Conservation (phyloP, 2,329 filamentous ascomycete genomes). For the Epichloe baconii region DNA sequence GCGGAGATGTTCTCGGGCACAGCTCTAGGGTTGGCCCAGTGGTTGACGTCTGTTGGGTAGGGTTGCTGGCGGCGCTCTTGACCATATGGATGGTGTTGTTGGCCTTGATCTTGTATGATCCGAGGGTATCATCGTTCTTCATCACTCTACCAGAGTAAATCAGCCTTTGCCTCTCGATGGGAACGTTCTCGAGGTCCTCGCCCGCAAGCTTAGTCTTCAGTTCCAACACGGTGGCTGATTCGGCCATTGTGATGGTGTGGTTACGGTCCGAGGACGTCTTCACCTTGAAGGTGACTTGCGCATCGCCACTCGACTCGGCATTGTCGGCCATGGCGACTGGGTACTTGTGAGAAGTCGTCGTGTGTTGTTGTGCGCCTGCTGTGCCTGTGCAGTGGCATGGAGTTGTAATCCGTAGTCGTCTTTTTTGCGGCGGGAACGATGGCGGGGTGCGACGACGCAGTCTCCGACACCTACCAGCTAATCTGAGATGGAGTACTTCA, state of each 20-base stretch:
- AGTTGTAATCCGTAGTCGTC: background rate
- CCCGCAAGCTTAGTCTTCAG: constrained; percentile 81
- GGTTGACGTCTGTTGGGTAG: constrained; percentile 29
- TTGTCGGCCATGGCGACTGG: constrained; percentile 49
- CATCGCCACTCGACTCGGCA: constrained; percentile 46
- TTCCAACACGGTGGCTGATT: constrained; percentile 65
- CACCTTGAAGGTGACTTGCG: constrained; percentile 87
- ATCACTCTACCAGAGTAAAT: constrained; percentile 97
- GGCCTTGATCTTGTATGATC: constrained; percentile 85
- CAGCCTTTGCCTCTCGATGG: constrained; percentile 77
- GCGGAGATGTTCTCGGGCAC: constrained; percentile 66
- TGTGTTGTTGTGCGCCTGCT: background rate
- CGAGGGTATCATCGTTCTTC: constrained; percentile 82
- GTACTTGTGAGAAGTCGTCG: background rate
- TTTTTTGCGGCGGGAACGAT: background rate
- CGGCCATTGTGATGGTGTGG: constrained; percentile 68
- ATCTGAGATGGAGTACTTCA: background rate
- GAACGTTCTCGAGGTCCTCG: constrained; percentile 72
- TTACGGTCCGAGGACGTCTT: constrained; percentile 90
- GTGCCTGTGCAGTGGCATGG: background rate
- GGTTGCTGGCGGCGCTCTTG: constrained; percentile 87
- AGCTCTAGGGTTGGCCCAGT: constrained; percentile 30
- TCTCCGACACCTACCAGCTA: background rate
- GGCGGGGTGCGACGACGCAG: background rate
- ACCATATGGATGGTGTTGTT: constrained; percentile 95